phyloP scores from a whole-genome alignment of 768 basidiomycete species.

The Exsudoporus frostii region DNA sequence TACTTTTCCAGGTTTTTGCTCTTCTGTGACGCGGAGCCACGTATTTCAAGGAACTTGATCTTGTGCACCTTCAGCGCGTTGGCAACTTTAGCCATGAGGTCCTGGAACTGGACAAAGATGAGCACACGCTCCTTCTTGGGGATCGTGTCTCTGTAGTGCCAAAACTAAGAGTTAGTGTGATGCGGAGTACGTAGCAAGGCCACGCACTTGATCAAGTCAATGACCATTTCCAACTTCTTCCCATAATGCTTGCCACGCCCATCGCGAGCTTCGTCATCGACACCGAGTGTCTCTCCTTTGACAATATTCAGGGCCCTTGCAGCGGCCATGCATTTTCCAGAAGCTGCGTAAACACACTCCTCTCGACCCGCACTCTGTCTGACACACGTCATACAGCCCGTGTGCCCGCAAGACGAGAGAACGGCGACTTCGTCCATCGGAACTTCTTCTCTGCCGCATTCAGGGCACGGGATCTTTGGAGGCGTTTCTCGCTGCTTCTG shows the following conservation, averaged over 20 bases:
- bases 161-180: neutral
- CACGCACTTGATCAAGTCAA: slow-evolving; percentile 70
- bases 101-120: slow-evolving; percentile 94
- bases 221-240: slow-evolving; percentile 75
- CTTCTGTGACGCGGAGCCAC: slow-evolving; percentile 70
- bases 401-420: slow-evolving; percentile 89
- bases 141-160: slow-evolving; percentile 52
- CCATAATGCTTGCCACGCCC: slow-evolving; percentile 77
- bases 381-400: slow-evolving; percentile 77
- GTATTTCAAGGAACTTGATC: slow-evolving; percentile 78
- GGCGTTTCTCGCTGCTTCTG: slow-evolving; percentile 70
- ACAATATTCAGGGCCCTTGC: slow-evolving; percentile 83
- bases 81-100: slow-evolving; percentile 87
- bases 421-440: slow-evolving; percentile 73
- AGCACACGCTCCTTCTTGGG: slow-evolving; percentile 79
- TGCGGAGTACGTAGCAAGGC: neutral
- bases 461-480: slow-evolving; percentile 58
- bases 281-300: slow-evolving; percentile 70
- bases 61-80: slow-evolving; percentile 73
- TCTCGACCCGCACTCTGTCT: slow-evolving; percentile 68
- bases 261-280: slow-evolving; percentile 73
- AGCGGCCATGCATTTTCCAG: slow-evolving; percentile 72
- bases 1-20: slow-evolving; percentile 83
- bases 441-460: slow-evolving; percentile 53
- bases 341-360: slow-evolving; percentile 73